A percentile compares a stretch with the other conserved stretches of the same genome.
phyloP scores from a whole-genome alignment of 306 rosid genomes.

The Vicia faba region DNA sequence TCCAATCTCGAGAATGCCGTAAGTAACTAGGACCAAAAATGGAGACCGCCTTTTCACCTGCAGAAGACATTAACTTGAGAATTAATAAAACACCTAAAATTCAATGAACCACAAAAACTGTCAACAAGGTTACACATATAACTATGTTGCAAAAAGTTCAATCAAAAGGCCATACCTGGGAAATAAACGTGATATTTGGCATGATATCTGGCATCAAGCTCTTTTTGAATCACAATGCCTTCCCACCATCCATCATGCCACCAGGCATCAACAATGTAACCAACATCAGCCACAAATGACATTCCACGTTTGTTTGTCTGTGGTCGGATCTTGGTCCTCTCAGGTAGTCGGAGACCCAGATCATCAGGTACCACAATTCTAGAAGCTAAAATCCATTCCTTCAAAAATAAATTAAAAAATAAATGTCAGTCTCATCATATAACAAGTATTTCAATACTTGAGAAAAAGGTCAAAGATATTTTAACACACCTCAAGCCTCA shows the following conservation, averaged over 20 bases:
- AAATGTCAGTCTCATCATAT: not conserved
- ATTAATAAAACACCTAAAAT: not conserved
- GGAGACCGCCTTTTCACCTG: constrained; percentile 68
- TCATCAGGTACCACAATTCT: constrained; percentile 58
- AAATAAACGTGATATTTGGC: constrained; percentile 59
- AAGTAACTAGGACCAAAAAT: constrained; percentile 45
- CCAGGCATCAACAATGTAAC: constrained; percentile 81
- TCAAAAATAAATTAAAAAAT: not conserved
- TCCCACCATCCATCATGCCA: constrained; percentile 99
- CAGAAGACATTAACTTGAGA: not conserved
- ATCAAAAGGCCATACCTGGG: constrained; percentile 57
- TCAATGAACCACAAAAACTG: not conserved
- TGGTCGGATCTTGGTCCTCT: constrained; percentile 69
- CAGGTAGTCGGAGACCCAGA: constrained; percentile 52
- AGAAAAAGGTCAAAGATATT: not conserved
- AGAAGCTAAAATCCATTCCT: constrained; percentile 89
- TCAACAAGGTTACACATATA: not conserved
- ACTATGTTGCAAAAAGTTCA: not conserved
- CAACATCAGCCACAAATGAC: constrained; percentile 49
- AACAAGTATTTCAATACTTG: not conserved
- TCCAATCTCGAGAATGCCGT: constrained; percentile 81
- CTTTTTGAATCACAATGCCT: constrained; percentile 67
- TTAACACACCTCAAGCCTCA: constrained; percentile 70
- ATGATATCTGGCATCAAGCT: constrained; percentile 49
- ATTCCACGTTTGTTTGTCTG: constrained; percentile 37